phyloP scores from a whole-genome alignment of 2,329 filamentous ascomycete genomes.

The Diaporthe amygdali region DNA sequence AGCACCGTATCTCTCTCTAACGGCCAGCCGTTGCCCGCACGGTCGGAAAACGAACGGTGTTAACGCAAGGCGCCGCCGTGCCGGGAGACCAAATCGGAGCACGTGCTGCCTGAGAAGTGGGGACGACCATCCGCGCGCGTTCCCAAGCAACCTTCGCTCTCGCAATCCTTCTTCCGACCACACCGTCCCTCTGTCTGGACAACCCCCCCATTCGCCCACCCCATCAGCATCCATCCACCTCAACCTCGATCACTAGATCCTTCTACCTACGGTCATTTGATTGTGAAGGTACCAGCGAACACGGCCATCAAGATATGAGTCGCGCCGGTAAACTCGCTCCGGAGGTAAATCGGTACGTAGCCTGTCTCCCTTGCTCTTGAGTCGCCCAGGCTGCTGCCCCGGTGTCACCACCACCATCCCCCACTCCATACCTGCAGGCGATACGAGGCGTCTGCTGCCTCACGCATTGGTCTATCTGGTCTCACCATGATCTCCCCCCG shows the following conservation, averaged over 20 bases:
- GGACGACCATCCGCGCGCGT: conserved; percentile 7
- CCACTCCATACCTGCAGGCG: background rate
- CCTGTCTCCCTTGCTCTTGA: conserved; percentile 32
- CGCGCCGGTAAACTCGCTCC: conserved; percentile 95
- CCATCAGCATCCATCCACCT: background rate
- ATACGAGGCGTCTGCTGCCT: background rate
- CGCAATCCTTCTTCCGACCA: conserved; percentile 23
- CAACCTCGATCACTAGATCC: conserved; percentile 1
- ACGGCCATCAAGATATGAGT: conserved; percentile 81
- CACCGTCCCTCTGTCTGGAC: conserved; percentile 24
- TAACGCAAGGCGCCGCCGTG: background rate
- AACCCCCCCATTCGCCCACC: background rate
- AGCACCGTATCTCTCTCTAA: background rate
- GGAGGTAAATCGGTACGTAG: conserved; percentile 94
- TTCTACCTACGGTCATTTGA: conserved; percentile 17
- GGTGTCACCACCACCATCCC: conserved; percentile 9
- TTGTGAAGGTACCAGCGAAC: conserved; percentile 22
- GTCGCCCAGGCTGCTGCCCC: background rate
- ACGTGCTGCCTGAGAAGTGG: conserved; percentile 19
- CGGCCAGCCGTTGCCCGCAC: conserved; percentile 9
- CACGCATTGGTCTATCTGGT: background rate
- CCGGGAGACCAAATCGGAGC: conserved; percentile 9
- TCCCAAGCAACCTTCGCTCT: conserved; percentile 18
- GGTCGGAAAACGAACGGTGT: conserved; percentile 6
- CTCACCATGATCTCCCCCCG: background rate